phyloP scores from a whole-genome alignment of 139 green algal species.

The Chlorella vulgaris region DNA sequence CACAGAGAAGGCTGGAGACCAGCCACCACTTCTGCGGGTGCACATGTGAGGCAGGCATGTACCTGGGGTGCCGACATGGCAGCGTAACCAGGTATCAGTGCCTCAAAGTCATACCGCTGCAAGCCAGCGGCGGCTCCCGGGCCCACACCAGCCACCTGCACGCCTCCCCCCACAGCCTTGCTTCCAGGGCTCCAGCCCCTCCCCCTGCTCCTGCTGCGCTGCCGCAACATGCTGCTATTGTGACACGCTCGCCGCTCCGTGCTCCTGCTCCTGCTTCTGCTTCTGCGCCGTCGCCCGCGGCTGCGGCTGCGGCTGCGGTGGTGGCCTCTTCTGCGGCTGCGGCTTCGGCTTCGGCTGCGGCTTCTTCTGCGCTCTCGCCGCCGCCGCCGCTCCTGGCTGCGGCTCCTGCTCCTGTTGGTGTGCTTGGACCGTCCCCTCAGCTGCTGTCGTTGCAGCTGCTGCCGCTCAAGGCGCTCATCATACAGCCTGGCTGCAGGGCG shows the following conservation, averaged over 20 bases:
- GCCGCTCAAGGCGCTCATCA: not conserved
- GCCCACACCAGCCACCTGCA: not conserved
- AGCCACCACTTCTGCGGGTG: too few relatives aligned
- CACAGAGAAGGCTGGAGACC: too few relatives aligned
- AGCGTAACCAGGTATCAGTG: constrained; percentile 6
- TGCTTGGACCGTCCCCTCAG: not conserved
- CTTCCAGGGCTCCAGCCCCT: too few relatives aligned
- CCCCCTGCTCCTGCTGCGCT: not conserved
- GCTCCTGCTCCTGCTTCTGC: not conserved
- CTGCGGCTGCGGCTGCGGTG: not conserved
- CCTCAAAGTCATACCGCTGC: constrained; percentile 16
- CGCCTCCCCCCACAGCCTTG: too few relatives aligned
- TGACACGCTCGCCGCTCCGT: too few relatives aligned
- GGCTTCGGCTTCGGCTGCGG: not conserved
- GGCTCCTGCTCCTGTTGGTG: not conserved
- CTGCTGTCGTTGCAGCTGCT: not conserved
- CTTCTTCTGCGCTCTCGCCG: not conserved
- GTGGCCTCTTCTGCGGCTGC: not conserved
- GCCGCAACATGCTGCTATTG: not conserved
- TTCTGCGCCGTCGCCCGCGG: not conserved
- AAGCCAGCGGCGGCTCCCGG: not conserved
- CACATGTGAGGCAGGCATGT: too few relatives aligned
- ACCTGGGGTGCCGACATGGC: not conserved
- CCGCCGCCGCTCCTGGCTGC: not conserved
- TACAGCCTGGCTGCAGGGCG: not conserved